phyloP scores from a whole-genome alignment of 2,329 filamentous ascomycete species.

The Botryotinia convoluta region DNA sequence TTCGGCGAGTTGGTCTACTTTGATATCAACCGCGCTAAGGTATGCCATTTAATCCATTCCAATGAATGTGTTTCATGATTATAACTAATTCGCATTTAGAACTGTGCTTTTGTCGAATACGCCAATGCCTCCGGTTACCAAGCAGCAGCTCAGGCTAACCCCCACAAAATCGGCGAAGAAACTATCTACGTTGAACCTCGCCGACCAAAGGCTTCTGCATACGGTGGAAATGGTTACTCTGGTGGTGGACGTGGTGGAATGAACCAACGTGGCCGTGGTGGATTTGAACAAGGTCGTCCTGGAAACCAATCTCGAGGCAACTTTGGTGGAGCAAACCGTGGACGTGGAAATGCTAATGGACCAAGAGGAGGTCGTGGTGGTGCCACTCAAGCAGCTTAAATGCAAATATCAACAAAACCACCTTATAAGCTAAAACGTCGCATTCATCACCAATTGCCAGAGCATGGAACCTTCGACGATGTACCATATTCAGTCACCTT shows the following conservation, averaged over 20 bases:
- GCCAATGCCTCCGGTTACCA: constrained; percentile 76
- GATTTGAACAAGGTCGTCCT: constrained; percentile 57
- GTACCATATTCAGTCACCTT: constrained; percentile 21
- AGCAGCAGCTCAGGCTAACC: constrained; percentile 79
- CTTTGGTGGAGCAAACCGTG: constrained; percentile 52
- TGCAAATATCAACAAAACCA: neutral
- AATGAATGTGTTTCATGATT: neutral
- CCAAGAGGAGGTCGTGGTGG: constrained; percentile 61
- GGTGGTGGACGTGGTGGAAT: constrained; percentile 58
- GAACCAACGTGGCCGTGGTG: constrained; percentile 64
- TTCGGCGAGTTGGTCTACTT: constrained; percentile 72
- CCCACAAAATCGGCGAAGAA: constrained; percentile 79
- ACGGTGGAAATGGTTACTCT: constrained; percentile 66
- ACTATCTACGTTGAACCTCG: constrained; percentile 86
- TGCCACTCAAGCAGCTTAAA: constrained; percentile 29
- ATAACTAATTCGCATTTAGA: constrained; percentile 52
- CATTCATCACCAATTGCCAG: neutral
- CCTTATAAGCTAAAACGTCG: constrained; percentile 12
- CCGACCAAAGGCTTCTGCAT: constrained; percentile 69
- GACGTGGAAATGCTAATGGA: constrained; percentile 61
- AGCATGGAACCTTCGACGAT: constrained; percentile 17
- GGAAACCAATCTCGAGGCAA: constrained; percentile 32
- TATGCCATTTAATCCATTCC: constrained; percentile 43
- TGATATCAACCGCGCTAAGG: constrained; percentile 80
- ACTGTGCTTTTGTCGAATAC: constrained; percentile 96